Conservation (phyloP, 1,284 basidiomycete species). For the Blastosporella zonata region DNA sequence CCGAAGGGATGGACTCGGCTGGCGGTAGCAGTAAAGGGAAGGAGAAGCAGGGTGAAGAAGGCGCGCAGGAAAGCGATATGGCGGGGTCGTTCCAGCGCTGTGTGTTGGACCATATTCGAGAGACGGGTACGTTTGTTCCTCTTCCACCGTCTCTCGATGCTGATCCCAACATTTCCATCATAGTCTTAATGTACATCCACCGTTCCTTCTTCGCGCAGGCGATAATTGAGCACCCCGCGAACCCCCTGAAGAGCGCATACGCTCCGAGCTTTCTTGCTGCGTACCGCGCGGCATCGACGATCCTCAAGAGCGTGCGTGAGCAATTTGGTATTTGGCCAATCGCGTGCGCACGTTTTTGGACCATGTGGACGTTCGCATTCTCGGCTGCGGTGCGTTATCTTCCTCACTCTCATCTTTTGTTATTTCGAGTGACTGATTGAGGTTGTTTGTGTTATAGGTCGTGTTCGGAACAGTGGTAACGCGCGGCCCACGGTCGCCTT, state of each 20-base stretch:
- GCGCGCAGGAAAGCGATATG: slow-evolving; percentile 25
- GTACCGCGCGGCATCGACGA: slow-evolving; percentile 54
- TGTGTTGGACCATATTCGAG: slow-evolving; percentile 49
- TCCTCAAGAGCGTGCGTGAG: slow-evolving; percentile 53
- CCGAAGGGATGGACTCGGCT: slow-evolving; percentile 29
- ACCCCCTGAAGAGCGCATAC: slow-evolving; percentile 57
- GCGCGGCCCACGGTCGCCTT: slow-evolving; percentile 54
- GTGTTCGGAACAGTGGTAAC: slow-evolving; percentile 68
- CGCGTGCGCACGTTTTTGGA: slow-evolving; percentile 53
- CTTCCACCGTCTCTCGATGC: neutral
- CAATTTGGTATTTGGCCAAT: slow-evolving; percentile 53
- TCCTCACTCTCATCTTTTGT: slow-evolving; percentile 13
- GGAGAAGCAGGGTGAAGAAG: slow-evolving; percentile 1
- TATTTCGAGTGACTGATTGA: neutral
- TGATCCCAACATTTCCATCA: neutral
- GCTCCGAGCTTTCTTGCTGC: slow-evolving; percentile 65
- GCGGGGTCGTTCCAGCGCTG: slow-evolving; percentile 46
- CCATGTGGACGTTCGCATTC: slow-evolving; percentile 65
- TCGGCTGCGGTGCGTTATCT: slow-evolving; percentile 50
- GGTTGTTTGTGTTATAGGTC: slow-evolving; percentile 37
- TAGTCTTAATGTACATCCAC: slow-evolving; percentile 69
- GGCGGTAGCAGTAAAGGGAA: slow-evolving; percentile 2
- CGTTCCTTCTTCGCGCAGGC: slow-evolving; percentile 69
- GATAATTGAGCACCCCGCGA: slow-evolving; percentile 57
- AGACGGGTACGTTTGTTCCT: slow-evolving; percentile 44